Percentiles rank a stretch among this genome's conserved stretches.
Evolutionary conservation across 345 rosid genomes (phyloP).

Genomic region (Boechera divaricarpa): DNA sequence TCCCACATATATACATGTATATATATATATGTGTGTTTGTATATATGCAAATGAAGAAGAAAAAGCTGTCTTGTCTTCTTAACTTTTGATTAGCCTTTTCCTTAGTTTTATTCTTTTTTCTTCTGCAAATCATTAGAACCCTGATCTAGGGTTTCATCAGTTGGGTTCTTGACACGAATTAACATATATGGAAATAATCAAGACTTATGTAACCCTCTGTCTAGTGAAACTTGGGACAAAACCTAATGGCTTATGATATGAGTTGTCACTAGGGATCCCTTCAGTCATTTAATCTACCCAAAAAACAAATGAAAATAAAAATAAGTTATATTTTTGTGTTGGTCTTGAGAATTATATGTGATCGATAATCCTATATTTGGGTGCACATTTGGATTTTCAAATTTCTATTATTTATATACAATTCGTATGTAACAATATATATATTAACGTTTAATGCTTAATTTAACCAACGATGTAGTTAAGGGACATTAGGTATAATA

Average conservation of each 20-base stretch:
- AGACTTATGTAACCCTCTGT: conserved; percentile 23
- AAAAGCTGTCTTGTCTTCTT: conserved; percentile 42
- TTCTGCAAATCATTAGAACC: conserved; percentile 32
- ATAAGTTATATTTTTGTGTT: background rate
- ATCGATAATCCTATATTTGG: background rate
- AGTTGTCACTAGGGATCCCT: conserved; percentile 33
- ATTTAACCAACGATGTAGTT: background rate
- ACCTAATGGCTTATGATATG: background rate
- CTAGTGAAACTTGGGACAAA: conserved; percentile 30
- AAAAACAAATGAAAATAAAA: background rate
- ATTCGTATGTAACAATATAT: too few relatives aligned
- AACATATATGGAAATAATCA: conserved; percentile 8
- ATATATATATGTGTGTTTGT: background rate
- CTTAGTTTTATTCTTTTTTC: conserved; percentile 19
- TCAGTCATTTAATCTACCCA: conserved; percentile 3
- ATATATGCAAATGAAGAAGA: background rate
- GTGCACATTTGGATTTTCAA: background rate
- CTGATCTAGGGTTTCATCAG: conserved; percentile 33
- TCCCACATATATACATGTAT: background rate
- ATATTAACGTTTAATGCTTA: background rate
- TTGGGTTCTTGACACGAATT: conserved; percentile 20
- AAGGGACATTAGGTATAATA: background rate
- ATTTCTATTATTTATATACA: too few relatives aligned
- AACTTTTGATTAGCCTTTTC: conserved; percentile 27
- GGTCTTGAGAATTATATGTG: background rate